These are phyloP conservation scores for Vitis amurensis DNA, from an alignment of 164 flowering plant species.

Conservation along the genomic window DNA sequence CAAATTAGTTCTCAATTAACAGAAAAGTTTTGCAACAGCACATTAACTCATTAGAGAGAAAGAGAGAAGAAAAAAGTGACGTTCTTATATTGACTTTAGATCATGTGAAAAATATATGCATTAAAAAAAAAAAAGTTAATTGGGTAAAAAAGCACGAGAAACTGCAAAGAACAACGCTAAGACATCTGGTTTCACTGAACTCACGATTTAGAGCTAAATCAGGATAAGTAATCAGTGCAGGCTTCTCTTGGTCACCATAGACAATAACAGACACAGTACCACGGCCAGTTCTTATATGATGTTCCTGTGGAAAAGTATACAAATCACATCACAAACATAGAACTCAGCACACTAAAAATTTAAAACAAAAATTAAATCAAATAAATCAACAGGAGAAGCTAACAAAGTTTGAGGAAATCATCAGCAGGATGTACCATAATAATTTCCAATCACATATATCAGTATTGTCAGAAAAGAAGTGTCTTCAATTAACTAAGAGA, in stretches of 20 bases:
- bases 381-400: neutral
- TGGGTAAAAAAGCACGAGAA: neutral
- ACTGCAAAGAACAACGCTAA: neutral
- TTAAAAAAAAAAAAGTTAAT: no score
- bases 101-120: no score
- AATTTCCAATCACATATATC: neutral
- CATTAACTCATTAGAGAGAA: no score
- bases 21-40: no score
- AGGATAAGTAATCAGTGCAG: conserved; percentile 88
- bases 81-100: no score
- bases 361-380: neutral
- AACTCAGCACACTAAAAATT: neutral
- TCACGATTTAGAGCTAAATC: conserved; percentile 90
- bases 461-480: neutral
- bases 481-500: neutral
- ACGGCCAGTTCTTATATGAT: conserved; percentile 58
- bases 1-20: no score
- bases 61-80: no score
- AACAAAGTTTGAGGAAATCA: neutral
- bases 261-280: conserved; percentile 83
- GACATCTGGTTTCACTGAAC: conserved; percentile 14
- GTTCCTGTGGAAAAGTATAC: conserved; percentile 51
- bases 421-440: conserved; percentile 2
- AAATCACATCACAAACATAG: neutral
- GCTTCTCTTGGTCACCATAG: conserved; percentile 86